Conservation (phyloP, 257 asterid species). For the Scutellaria baicalensis region DNA sequence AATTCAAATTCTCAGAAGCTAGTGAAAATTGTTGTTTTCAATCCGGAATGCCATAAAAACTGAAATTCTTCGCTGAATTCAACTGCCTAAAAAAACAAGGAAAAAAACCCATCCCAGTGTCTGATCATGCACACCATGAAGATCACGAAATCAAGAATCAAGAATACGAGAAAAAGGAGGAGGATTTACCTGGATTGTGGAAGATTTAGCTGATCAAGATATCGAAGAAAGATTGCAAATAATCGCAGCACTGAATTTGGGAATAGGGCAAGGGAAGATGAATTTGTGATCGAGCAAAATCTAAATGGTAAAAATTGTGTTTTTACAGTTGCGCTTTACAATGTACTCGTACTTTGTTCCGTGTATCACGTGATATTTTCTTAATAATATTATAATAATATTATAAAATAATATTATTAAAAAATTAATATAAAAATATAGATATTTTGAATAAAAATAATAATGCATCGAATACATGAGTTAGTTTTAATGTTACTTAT, state of each 20-base stretch:
- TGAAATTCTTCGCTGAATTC: conserved; percentile 3
- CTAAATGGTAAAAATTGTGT: neutral
- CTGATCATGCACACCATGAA: neutral
- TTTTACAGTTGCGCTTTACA: neutral
- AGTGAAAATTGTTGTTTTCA: neutral
- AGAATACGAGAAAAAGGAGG: neutral
- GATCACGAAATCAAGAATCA: neutral
- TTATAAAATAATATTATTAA: too few relatives aligned
- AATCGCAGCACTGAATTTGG: neutral
- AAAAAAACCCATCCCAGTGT: neutral
- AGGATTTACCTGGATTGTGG: neutral
- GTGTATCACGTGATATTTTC: too few relatives aligned
- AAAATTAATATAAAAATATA: too few relatives aligned
- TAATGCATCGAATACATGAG: too few relatives aligned
- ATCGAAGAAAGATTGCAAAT: neutral
- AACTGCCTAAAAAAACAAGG: neutral
- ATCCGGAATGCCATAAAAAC: neutral
- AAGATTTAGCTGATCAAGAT: neutral
- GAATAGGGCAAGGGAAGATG: neutral
- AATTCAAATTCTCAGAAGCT: conserved; percentile 8
- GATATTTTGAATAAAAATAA: too few relatives aligned
- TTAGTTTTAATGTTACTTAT: too few relatives aligned
- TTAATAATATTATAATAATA: too few relatives aligned
- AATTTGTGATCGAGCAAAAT: neutral
- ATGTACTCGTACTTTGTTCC: too few relatives aligned